Evolutionary conservation across 345 rosid genomes (phyloP).

Genomic region (Punica granatum): DNA sequence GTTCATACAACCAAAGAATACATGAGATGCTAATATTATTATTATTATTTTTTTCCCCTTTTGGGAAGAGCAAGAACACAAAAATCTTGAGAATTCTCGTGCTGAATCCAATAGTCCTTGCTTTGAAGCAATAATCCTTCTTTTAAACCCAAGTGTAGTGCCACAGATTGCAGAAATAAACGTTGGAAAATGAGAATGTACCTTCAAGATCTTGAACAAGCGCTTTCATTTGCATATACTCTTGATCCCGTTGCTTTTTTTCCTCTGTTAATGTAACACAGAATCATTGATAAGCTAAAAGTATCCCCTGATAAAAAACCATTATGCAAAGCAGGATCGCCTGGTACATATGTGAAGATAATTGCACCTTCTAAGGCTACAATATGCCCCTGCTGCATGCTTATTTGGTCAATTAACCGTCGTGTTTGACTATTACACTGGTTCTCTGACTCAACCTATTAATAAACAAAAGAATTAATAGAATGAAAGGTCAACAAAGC

Average conservation of each 20-base stretch:
- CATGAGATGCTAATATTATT: too few species aligned
- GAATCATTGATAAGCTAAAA: constrained; percentile 8
- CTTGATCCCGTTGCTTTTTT: constrained; percentile 46
- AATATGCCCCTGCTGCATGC: constrained; percentile 64
- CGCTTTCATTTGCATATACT: constrained; percentile 58
- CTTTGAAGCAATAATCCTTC: not conserved
- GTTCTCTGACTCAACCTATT: constrained; percentile 73
- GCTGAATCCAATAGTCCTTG: not conserved
- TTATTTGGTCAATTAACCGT: constrained; percentile 69
- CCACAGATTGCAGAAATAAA: not conserved
- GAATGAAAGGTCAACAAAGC: not conserved
- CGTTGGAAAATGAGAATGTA: constrained; percentile 23
- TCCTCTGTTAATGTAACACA: constrained; percentile 37
- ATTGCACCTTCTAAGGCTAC: constrained; percentile 63
- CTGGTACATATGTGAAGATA: not conserved
- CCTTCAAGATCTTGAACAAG: constrained; percentile 67
- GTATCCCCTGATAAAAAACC: not conserved
- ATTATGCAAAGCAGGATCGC: not conserved
- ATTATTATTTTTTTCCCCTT: too few species aligned
- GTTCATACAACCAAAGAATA: not conserved
- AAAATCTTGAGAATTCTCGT: too few species aligned
- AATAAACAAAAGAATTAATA: not conserved
- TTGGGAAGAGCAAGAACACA: too few species aligned
- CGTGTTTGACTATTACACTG: constrained; percentile 74
- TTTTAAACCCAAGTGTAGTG: not conserved